phyloP scores from a whole-genome alignment of 257 asterid species.

The Solanum piurae region DNA sequence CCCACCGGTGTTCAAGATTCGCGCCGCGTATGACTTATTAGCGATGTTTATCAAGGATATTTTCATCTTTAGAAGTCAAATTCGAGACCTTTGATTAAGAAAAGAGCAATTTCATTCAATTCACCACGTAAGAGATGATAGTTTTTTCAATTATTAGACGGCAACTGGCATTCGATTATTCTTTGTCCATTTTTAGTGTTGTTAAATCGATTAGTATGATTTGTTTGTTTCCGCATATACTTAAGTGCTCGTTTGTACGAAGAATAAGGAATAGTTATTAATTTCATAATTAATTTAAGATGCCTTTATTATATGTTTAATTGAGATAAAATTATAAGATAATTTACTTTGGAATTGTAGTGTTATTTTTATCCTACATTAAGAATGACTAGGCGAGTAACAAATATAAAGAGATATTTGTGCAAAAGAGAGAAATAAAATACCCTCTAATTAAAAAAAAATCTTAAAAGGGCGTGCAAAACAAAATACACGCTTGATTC shows the following conservation, averaged over 20 bases:
- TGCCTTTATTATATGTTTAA: not conserved
- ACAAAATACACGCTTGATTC: not conserved
- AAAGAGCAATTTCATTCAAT: too few relatives aligned
- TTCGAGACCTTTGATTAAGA: fast-evolving
- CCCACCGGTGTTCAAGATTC: too few relatives aligned
- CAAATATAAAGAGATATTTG: not conserved
- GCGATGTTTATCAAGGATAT: too few relatives aligned
- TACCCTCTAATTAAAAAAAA: too few relatives aligned
- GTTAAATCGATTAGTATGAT: not conserved
- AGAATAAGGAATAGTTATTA: not conserved
- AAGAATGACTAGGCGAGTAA: fast-evolving
- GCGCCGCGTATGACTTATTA: too few relatives aligned
- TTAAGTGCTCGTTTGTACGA: not conserved
- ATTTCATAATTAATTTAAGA: not conserved
- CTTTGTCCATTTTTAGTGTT: not conserved
- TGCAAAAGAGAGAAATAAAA: not conserved
- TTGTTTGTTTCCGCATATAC: not conserved
- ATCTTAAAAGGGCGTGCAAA: not conserved
- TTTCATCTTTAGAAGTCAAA: too few relatives aligned
- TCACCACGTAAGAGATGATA: too few relatives aligned
- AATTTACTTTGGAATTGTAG: not conserved
- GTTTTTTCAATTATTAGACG: not conserved
- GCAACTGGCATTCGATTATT: not conserved
- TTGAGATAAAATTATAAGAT: not conserved
- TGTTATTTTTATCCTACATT: not conserved